Conservation (phyloP, 441 rosid genomes). For the Rhodomyrtus psidioides region DNA sequence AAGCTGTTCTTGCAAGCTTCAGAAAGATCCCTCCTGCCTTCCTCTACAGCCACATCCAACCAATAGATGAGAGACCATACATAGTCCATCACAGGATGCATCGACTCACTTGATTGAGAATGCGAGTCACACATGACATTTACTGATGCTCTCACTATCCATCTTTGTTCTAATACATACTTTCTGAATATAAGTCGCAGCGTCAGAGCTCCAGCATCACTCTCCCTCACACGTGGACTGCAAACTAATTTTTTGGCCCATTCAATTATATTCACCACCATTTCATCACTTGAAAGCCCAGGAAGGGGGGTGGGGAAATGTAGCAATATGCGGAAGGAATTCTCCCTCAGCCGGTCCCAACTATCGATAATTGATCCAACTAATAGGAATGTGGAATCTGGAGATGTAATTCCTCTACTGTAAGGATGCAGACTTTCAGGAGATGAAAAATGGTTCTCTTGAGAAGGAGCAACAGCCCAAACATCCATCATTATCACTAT, state of each 20-base stretch:
- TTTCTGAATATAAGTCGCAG: conserved; percentile 81
- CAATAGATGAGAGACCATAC: conserved; percentile 71
- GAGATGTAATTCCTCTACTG: conserved; percentile 54
- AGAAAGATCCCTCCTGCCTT: conserved; percentile 77
- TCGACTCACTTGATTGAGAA: conserved; percentile 16
- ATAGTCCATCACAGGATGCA: conserved; percentile 63
- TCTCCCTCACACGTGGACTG: conserved; percentile 98
- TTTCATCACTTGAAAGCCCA: conserved; percentile 64
- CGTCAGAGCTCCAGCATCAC: conserved; percentile 94
- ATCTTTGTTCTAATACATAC: conserved; percentile 84
- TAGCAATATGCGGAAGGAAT: conserved; percentile 81
- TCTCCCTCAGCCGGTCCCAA: conserved; percentile 94
- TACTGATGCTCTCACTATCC: conserved; percentile 58
- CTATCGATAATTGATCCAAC: conserved; percentile 94
- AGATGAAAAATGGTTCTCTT: conserved; percentile 22
- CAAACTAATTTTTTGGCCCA: conserved; percentile 92
- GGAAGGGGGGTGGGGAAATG: conserved; percentile 93
- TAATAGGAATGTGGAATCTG: conserved; percentile 66
- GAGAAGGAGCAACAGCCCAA: conserved; percentile 61
- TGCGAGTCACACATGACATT: conserved; percentile 40
- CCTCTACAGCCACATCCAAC: conserved; percentile 63
- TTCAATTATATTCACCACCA: conserved; percentile 53
- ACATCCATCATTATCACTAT: conserved; percentile 73
- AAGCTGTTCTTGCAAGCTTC: conserved; percentile 87
- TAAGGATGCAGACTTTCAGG: conserved; percentile 61